A percentile compares a stretch with the other conserved stretches of the same genome.
These are phyloP conservation scores for Aspergillus asperescens DNA, from an alignment of 495 filamentous ascomycete genomes.

Conservation along the genomic window DNA sequence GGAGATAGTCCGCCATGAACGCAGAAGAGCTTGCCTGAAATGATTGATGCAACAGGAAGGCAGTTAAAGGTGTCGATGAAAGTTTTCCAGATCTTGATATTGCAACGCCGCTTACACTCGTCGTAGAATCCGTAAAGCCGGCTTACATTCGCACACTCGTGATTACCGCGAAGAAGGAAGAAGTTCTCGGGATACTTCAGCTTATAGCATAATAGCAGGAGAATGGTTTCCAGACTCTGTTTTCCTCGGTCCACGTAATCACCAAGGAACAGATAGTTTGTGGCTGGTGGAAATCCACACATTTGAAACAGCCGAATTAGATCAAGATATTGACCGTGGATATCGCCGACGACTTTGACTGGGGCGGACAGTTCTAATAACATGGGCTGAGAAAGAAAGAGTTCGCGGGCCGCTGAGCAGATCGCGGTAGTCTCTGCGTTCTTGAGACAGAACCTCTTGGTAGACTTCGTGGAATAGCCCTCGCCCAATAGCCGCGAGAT, in stretches of 20 bases:
- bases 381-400: constrained; percentile 87
- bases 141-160: constrained; percentile 98
- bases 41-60: constrained; percentile 91
- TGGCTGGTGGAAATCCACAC: constrained; percentile 92
- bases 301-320: constrained; percentile 98
- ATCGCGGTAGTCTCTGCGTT: constrained; percentile 96
- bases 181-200: constrained; percentile 99
- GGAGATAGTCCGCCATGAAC: constrained; percentile 96
- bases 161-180: constrained; percentile 93
- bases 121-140: constrained; percentile 99
- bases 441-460: constrained; percentile 93
- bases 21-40: constrained; percentile 98
- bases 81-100: constrained; percentile 98
- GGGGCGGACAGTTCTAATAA: constrained; percentile 87
- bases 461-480: constrained; percentile 91
- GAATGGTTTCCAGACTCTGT: constrained; percentile 93
- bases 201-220: constrained; percentile 95
- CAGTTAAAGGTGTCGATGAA: constrained; percentile 98
- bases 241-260: constrained; percentile 99
- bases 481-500: constrained; percentile 92
- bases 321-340: constrained; percentile 97
- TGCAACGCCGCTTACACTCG: constrained; percentile 95
- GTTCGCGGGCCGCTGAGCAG: constrained; percentile 77
- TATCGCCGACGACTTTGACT: constrained; percentile 97
- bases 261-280: constrained; percentile 94